Base-by-base conservation (phyloP, 2,329 filamentous ascomycete species). In the Passalora sequoiae region DNA sequence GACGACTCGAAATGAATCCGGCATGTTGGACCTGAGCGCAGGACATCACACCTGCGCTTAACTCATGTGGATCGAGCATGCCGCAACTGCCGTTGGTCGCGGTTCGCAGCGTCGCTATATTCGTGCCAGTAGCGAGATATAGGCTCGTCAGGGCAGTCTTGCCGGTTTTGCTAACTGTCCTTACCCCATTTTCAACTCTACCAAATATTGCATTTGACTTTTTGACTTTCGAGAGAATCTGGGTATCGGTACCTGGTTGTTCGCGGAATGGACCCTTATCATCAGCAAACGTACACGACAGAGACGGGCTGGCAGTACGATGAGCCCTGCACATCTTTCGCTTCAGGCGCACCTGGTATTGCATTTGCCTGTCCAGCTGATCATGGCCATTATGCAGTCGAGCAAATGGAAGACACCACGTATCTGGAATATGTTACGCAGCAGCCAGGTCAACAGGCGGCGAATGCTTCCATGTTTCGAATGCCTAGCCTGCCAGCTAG, bases 221-320 rank as follows among this genome's bases (percentile, higher is more conserved):
- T 36, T 36, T 36, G 20, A 36, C 17, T 21, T 36, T 24, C 15
- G 20, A 22, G n/a, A 20, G n/a, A 13, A 36, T n/a, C 19, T 12
- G 33, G 9, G 17, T 36, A 24, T 36, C 24, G 33, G 33, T 22
- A 36, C 33, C 20, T 36, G 19, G 33, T 13, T 13, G 12, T 4
- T 36, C 12, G 20, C 19, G 19, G 33, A 19, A 40, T 40, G 38
- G 38, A 40, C 9, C 20, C 38, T 27, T 40, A 22, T 40, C 38
- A 21, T 6, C 29, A 40, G n/a, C 27, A 31, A 12, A 30, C 6
- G 12, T 40, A 24, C 29, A 13, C 20, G 4, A n/a, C 25, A 6
- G 24, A 27, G 25, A 7, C n/a, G 12, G 13, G 32, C 7, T 32
- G 21, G 19, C 9, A 40, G 28, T 40, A 32, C 19, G 22, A 10